Evolutionary conservation across 2,329 filamentous ascomycete species (phyloP).

Genomic region (Dothidotthia symphoricarpi): DNA sequence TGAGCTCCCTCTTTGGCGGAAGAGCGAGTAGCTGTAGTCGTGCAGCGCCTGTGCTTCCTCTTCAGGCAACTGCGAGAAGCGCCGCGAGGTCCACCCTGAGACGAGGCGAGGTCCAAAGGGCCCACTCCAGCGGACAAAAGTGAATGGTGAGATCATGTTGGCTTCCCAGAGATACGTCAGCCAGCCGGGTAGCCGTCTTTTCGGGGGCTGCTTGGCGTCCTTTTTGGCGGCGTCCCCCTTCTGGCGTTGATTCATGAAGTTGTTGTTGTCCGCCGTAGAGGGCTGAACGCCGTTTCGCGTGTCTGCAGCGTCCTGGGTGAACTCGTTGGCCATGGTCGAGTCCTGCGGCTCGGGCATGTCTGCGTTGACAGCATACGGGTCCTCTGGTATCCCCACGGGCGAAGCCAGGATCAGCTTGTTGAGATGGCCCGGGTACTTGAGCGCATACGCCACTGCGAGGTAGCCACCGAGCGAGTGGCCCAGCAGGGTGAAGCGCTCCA

Average conservation of each 20-base stretch:
- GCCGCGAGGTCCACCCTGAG: slow-evolving; percentile 88
- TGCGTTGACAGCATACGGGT: slow-evolving; percentile 82
- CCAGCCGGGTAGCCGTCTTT: slow-evolving; percentile 74
- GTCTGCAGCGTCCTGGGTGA: slow-evolving; percentile 69
- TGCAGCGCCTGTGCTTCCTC: slow-evolving; percentile 83
- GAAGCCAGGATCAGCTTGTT: slow-evolving; percentile 97
- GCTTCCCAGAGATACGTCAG: slow-evolving; percentile 93
- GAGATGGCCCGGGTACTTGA: slow-evolving; percentile 91
- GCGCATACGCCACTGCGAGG: slow-evolving; percentile 87
- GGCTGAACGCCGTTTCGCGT: slow-evolving; percentile 71
- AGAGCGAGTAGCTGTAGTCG: slow-evolving; percentile 91
- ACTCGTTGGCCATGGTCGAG: slow-evolving; percentile 73
- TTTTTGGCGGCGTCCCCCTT: slow-evolving; percentile 39
- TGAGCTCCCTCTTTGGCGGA: slow-evolving; percentile 85
- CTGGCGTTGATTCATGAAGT: slow-evolving; percentile 53
- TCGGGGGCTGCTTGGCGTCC: slow-evolving; percentile 48
- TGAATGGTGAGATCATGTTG: slow-evolving; percentile 87
- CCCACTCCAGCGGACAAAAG: slow-evolving; percentile 80
- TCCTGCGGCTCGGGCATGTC: slow-evolving; percentile 73
- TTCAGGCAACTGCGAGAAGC: slow-evolving; percentile 82
- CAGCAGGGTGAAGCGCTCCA: slow-evolving; percentile 89
- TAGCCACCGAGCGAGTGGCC: slow-evolving; percentile 95
- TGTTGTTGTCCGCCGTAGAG: slow-evolving; percentile 57
- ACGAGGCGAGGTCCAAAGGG: slow-evolving; percentile 89
- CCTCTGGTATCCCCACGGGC: slow-evolving; percentile 90